Evolutionary conservation across 306 rosid species (phyloP), one percentile per base, ranked within the genome.

Genomic region (Sechiopsis laciniata): DNA sequence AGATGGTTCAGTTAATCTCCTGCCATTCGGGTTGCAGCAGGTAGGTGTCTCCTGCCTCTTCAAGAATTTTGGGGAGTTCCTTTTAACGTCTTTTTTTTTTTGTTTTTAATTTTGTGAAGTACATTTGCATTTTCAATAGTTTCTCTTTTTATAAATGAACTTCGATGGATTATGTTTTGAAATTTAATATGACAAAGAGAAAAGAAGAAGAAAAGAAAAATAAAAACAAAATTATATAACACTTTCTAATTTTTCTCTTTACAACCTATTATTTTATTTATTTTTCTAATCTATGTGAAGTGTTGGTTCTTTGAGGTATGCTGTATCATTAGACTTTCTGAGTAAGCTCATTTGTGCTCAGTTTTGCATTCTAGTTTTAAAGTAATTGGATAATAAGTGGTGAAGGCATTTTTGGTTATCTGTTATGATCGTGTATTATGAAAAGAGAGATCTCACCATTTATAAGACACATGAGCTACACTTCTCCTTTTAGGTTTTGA

Each of bases 21-120:
- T 80, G 76, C 84, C 99, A 21, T 71, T 83, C 66, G 99, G 99
- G 58, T 82, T 94, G 83, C 92, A 88, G 87, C 97, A 91, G 97
- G 97, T 91, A 76, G 46, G 73, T 81, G 16, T 78, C 78, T 74
- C 61, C 35, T 45, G n/a, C 72, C 22, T 37, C 15, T 58, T 37
- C 42, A 37, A 37, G 42, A 37, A 37, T 37, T 37, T 37, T 37
- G 42, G 42, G 42, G 8, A 37, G 0, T 37, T 37, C 6, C 1
- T 26, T 26, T 26, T 26, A 26, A 26, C 37, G 45, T 7, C 26
- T 15, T 32, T 6, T 0, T 4, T 46, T n/a, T n/a, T n/a, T n/a
- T n/a, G n/a, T n/a, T n/a, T n/a, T n/a, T n/a, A 17, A 48, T 60
- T 55, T 55, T 55, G 6, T 14, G 45, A 13, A 29, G 67, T 12